Conservation (phyloP, 2,329 filamentous ascomycete species). For the Ophiostoma tasmaniense region DNA sequence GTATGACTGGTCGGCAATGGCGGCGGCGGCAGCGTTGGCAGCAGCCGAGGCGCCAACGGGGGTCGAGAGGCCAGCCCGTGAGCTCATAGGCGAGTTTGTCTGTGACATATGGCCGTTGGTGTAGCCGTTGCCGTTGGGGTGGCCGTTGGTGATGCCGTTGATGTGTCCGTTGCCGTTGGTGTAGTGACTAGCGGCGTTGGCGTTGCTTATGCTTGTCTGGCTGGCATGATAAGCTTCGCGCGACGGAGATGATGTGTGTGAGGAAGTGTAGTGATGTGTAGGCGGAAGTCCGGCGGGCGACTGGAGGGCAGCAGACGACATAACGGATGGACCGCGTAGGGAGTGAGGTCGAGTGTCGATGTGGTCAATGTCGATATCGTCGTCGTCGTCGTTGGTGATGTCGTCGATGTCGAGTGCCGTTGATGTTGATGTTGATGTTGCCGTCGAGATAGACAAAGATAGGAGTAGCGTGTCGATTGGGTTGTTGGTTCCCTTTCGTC, state of each 20-base stretch:
- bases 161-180: slow-evolving; percentile 21
- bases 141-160: slow-evolving; percentile 20
- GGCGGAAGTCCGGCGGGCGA: slow-evolving; percentile 40
- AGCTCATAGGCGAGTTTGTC: slow-evolving; percentile 38
- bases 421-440: neutral
- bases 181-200: slow-evolving; percentile 39
- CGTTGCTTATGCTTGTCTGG: slow-evolving; percentile 35
- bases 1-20: slow-evolving; percentile 31
- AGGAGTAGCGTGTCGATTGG: neutral
- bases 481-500: neutral
- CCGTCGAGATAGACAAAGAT: neutral
- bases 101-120: slow-evolving; percentile 25
- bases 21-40: slow-evolving; percentile 26
- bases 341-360: neutral
- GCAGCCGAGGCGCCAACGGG: slow-evolving; percentile 25
- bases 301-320: slow-evolving; percentile 58
- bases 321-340: slow-evolving; percentile 23
- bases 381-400: neutral
- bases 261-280: slow-evolving; percentile 44
- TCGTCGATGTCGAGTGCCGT: neutral
- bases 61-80: slow-evolving; percentile 38
- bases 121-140: slow-evolving; percentile 25
- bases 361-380: neutral
- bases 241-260: slow-evolving; percentile 40
- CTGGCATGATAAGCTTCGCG: slow-evolving; percentile 50